These are phyloP conservation scores for Trichosporon sp. DNA, from an alignment of 1,284 basidiomycete genomes.

Conservation along the genomic window DNA sequence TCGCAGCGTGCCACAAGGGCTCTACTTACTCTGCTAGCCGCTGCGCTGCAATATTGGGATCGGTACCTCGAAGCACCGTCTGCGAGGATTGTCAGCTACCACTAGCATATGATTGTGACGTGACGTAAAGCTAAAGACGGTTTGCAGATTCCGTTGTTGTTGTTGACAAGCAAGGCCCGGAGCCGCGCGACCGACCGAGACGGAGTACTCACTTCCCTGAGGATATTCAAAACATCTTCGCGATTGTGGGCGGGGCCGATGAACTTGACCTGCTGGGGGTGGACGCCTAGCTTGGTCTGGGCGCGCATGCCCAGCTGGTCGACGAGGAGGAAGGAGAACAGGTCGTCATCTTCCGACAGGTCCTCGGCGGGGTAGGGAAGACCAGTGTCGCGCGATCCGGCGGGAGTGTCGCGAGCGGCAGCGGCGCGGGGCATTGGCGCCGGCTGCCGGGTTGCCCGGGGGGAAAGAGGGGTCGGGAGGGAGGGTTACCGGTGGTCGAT, in stretches of 20 bases:
- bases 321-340: constrained; percentile 54
- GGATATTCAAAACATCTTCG: constrained; percentile 45
- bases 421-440: constrained; percentile 20
- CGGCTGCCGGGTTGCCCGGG: constrained; percentile 4
- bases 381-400: constrained; percentile 22
- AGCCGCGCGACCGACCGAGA: too few species aligned
- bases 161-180: constrained; percentile 19
- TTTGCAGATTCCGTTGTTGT: constrained; percentile 16
- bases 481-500: neutral
- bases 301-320: constrained; percentile 52
- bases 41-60: constrained; percentile 8
- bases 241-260: constrained; percentile 46
- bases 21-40: constrained; percentile 13
- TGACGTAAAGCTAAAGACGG: constrained; percentile 8
- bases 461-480: constrained; percentile 6
- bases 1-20: neutral
- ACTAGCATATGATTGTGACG: neutral
- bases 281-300: constrained; percentile 50
- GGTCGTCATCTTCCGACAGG: constrained; percentile 54
- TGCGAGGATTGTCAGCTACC: constrained; percentile 12
- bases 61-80: constrained; percentile 6
- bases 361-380: constrained; percentile 52
- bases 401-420: constrained; percentile 24
- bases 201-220: constrained; percentile 40
- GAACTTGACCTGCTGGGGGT: constrained; percentile 54